These are phyloP conservation scores for Saccharomycopsis microspora DNA, from an alignment of 805 yeast genomes.

Conservation along the genomic window DNA sequence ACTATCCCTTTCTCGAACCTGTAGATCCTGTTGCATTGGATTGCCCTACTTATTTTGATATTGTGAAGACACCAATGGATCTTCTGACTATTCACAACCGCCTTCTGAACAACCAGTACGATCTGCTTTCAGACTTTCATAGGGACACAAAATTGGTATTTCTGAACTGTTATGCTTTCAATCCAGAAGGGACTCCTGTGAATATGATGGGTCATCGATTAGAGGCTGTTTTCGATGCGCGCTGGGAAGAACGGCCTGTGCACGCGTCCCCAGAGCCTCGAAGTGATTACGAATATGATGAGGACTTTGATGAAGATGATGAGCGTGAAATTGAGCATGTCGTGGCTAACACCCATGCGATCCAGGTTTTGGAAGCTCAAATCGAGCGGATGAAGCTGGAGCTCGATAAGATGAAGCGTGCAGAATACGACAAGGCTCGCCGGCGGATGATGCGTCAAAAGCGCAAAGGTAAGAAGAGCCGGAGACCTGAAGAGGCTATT, in stretches of 20 bases:
- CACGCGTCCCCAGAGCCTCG: conserved; percentile 49
- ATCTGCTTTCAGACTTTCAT: conserved; percentile 80
- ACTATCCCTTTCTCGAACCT: conserved; percentile 86
- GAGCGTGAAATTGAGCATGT: conserved; percentile 50
- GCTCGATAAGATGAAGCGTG: conserved; percentile 69
- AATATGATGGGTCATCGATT: conserved; percentile 90
- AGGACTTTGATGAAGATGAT: conserved; percentile 34
- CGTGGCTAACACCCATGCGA: conserved; percentile 76
- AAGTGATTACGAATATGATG: conserved; percentile 27
- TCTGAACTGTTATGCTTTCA: conserved; percentile 80
- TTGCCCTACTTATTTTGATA: conserved; percentile 80
- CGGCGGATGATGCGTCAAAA: conserved; percentile 30
- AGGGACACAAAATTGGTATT: conserved; percentile 74
- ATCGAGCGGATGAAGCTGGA: conserved; percentile 77
- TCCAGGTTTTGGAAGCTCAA: conserved; percentile 80
- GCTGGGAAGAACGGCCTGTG: conserved; percentile 80
- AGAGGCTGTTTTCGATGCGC: conserved; percentile 75
- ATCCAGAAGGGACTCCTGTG: conserved; percentile 96
- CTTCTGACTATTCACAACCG: conserved; percentile 74
- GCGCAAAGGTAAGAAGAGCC: conserved; percentile 22
- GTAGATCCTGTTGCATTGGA: conserved; percentile 93
- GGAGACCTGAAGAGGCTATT: conserved; percentile 24
- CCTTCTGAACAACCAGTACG: conserved; percentile 77
- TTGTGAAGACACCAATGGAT: conserved; percentile 92
- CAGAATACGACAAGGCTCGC: conserved; percentile 44